These are phyloP conservation scores for Butyriboletus loyo DNA, from an alignment of 768 basidiomycete species.

Conservation along the genomic window DNA sequence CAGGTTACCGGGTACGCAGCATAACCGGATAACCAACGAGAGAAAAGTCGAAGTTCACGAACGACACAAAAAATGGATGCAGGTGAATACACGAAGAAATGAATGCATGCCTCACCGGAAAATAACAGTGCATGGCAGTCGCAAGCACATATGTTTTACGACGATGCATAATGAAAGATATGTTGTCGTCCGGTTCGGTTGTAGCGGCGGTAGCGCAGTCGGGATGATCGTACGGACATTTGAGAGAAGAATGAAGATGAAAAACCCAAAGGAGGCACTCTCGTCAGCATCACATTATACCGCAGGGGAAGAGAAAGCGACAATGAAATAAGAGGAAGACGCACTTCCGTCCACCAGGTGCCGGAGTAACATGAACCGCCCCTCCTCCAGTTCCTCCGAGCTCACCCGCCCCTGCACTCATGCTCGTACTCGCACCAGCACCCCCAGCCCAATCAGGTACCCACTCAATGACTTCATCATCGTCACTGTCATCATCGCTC, in stretches of 20 bases:
- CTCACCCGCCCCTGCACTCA: background rate
- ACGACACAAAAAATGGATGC: background rate
- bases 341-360: constrained; percentile 27
- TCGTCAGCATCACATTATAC: constrained; percentile 12
- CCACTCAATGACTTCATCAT: constrained; percentile 28
- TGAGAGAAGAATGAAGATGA: background rate
- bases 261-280: background rate
- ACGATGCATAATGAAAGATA: background rate
- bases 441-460: constrained; percentile 8
- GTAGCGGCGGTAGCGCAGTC: background rate
- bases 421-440: background rate
- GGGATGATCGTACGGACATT: background rate
- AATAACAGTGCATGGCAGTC: background rate
- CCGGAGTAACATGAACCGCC: constrained; percentile 4
- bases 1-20: constrained; percentile 6
- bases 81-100: background rate
- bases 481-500: constrained; percentile 33
- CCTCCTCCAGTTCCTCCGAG: constrained; percentile 7
- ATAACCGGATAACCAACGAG: constrained; percentile 9
- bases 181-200: background rate
- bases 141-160: background rate
- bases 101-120: background rate
- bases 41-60: background rate
- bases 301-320: background rate
- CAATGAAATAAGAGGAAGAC: constrained; percentile 9